Evolutionary conservation across 331 rosid species (phyloP), one percentile per base, ranked within the genome.

Genomic region (Cucumis variabilis): DNA sequence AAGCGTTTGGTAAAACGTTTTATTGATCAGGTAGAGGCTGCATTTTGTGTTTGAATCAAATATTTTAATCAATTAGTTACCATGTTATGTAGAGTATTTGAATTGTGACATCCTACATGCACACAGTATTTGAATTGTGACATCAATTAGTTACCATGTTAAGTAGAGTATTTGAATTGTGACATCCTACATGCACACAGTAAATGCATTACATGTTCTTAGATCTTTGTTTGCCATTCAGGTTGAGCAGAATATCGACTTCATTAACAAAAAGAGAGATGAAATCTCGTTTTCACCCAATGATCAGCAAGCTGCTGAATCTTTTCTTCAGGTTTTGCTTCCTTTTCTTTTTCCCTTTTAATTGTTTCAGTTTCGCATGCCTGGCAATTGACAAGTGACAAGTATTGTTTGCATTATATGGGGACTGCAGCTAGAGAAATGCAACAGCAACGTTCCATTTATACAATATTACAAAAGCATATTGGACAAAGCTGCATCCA

Each of bases 241-340:
- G 98, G 99, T 93, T 87, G 98, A 94, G 95, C 90, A 90, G 89
- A 97, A 97, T 87, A 67, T 93, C 74, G 93, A 92, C 85, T 94
- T 92, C 72, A 93, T 97, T 88, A 90, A 85, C 91, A 97, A 90
- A 92, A 97, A 90, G 90, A 92, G 99, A 92, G 95, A 95, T 50
- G 98, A 95, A 71, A 93, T 72, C 87, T 86, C 97, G 65, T 95
- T 95, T 92, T 95, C 98, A 55, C 99, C 99, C 0, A 94, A 92
- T 67, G 98, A 97, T 90, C 95, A 89, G 82, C 96, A 91, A 90
- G 91, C 92, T 48, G 94, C 91, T 28, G 98, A 93, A 88, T 82
- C 89, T 62, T 95, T 97, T 93, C 98, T 95, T 93, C 98, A 92
- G 98, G 99, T 97, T 71, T 89, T 87, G 87, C 69, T 17, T 74